Evolutionary conservation across 148 eudicot species (phyloP), one percentile per base, ranked within the genome.

Genomic region (Linanthus parryae): DNA sequence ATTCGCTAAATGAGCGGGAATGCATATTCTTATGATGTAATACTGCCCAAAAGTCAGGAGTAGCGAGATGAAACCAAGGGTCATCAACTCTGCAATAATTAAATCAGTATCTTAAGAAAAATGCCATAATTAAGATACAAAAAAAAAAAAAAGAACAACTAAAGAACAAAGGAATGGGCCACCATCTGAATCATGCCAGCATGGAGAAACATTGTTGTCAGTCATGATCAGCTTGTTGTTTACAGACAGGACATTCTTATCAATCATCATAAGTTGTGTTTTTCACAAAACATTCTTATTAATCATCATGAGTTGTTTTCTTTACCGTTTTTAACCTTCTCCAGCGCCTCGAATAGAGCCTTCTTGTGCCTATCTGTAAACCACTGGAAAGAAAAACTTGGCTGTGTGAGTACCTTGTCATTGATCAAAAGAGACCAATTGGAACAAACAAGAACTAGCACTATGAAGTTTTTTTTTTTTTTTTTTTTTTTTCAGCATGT

Each of bases 51-150:
- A 91, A 58, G 90, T 85, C 64, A 91, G 75, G n/a, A 74, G 49
- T n/a, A 91, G 75, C n/a, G 98, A 91, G 31, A 91, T 91, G 74
- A 91, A 91, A 47, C 98, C 98, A 42, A 91, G 67, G 28, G 83
- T 53, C 98, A 91, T 91, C 83, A 91, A 67, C 73, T 91, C 98
- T 91, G 82, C 75, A 64, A 45, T 44, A 27, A 44, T 28, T 13
- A 28, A 18, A 54, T 25, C 3, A 52, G 20, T 29, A 8, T 31
- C 42, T 2, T 35, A 38, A 34, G 12, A 9, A 1, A 20, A 52
- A 22, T 52, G 14, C 15, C 10, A 15, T 3, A 4, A 22, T 5
- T 52, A 7, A 34, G 21, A 22, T 35, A 8, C 2, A 4, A 1
- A 5, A n/a, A n/a, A n/a, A n/a, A n/a, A n/a, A n/a, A n/a, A n/a